Conservation (phyloP, 2,329 filamentous ascomycete genomes). For the Penicillium frequentans region DNA sequence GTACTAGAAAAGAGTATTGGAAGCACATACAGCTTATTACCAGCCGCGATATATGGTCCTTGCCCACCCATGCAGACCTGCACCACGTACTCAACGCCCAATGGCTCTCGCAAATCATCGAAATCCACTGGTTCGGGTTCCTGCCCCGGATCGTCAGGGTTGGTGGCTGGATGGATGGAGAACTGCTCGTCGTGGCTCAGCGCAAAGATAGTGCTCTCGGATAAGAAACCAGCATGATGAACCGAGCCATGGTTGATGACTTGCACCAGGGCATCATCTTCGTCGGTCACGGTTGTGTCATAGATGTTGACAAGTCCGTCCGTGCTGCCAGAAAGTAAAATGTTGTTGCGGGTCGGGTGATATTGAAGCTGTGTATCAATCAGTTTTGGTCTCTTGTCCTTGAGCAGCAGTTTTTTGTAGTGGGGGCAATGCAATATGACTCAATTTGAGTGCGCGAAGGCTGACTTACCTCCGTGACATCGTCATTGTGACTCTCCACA, state of each 20-base stretch:
- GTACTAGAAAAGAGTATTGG: background rate
- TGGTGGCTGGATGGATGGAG: conserved; percentile 56
- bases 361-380: conserved; percentile 47
- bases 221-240: conserved; percentile 62
- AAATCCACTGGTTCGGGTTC: conserved; percentile 50
- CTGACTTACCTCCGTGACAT: conserved; percentile 55
- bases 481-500: conserved; percentile 55
- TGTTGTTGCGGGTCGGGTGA: conserved; percentile 52
- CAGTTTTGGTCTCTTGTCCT: conserved; percentile 1
- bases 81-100: conserved; percentile 61
- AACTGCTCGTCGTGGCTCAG: conserved; percentile 64
- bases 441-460: background rate
- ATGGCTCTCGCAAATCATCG: conserved; percentile 56
- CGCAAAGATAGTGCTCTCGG: conserved; percentile 54
- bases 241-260: conserved; percentile 65
- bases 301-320: conserved; percentile 65
- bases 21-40: conserved; percentile 49
- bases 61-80: conserved; percentile 50
- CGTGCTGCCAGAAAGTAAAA: conserved; percentile 62
- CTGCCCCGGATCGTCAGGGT: conserved; percentile 49
- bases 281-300: conserved; percentile 56
- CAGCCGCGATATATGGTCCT: conserved; percentile 47
- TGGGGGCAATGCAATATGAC: background rate
- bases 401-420: background rate
- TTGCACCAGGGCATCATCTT: conserved; percentile 63